phyloP scores from a whole-genome alignment of 2,329 filamentous ascomycete species.

The Paecilomyces variotii region DNA sequence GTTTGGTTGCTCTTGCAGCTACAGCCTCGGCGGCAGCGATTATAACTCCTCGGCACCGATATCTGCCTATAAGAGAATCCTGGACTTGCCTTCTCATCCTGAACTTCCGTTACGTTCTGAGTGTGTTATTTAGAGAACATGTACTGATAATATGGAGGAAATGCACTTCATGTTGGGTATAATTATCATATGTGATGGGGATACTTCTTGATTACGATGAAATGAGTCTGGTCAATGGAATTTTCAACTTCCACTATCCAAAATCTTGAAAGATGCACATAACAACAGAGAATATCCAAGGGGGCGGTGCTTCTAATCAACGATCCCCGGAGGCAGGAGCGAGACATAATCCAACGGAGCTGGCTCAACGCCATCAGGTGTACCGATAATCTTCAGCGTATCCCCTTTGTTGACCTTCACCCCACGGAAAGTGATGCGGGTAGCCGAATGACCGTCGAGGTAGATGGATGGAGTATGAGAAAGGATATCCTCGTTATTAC shows the following conservation, averaged over 20 bases:
- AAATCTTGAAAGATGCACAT: too few species aligned
- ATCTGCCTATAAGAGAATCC: neutral
- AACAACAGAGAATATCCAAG: neutral
- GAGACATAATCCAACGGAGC: conserved; percentile 62
- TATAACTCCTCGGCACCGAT: neutral
- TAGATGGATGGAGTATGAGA: conserved; percentile 52
- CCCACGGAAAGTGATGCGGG: conserved; percentile 50
- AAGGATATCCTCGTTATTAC: conserved; percentile 51
- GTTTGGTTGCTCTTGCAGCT: neutral
- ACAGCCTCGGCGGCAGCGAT: neutral
- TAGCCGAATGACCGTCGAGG: conserved; percentile 59
- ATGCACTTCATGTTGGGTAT: neutral
- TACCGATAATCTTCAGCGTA: conserved; percentile 48
- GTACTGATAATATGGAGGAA: neutral
- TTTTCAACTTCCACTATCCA: too few species aligned
- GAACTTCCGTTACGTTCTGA: conserved; percentile 8
- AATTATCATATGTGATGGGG: neutral
- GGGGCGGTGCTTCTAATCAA: conserved; percentile 39
- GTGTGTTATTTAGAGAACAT: conserved; percentile 6
- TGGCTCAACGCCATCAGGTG: conserved; percentile 52
- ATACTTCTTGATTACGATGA: too few species aligned
- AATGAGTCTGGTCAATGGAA: too few species aligned
- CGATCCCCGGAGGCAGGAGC: conserved; percentile 50
- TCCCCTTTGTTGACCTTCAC: conserved; percentile 47
- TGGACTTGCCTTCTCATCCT: neutral